Percentiles rank a stretch among this genome's conserved stretches.
These are phyloP conservation scores for Cutaneotrichosporon dermatis DNA, from an alignment of 1,284 basidiomycete species.

Conservation along the genomic window DNA sequence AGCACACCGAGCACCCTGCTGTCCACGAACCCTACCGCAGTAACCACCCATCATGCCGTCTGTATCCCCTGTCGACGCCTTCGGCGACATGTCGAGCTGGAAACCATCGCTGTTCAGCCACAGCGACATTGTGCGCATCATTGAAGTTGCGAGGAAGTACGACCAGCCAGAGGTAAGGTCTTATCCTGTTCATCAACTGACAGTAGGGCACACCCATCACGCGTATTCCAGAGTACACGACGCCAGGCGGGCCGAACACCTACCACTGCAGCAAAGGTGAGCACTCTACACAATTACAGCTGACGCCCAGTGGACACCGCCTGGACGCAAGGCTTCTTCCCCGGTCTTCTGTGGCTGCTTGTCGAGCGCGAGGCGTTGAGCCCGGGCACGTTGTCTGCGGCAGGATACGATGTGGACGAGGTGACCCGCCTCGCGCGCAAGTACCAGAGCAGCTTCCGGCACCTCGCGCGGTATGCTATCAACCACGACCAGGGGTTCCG, in stretches of 20 bases:
- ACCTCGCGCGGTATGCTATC: constrained; percentile 22
- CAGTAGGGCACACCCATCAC: constrained; percentile 16
- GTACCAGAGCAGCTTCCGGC: constrained; percentile 32
- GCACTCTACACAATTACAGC: too few relatives aligned
- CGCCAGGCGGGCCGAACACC: constrained; percentile 27
- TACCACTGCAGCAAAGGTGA: constrained; percentile 28
- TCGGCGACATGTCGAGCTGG: background rate
- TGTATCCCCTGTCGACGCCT: background rate
- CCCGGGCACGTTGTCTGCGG: constrained; percentile 16
- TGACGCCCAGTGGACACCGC: constrained; percentile 13
- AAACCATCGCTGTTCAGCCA: constrained; percentile 10
- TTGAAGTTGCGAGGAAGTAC: constrained; percentile 38
- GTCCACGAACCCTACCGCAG: too few relatives aligned
- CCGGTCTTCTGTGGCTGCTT: constrained; percentile 36
- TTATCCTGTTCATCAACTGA: background rate
- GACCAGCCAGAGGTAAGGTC: constrained; percentile 20
- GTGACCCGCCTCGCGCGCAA: constrained; percentile 27
- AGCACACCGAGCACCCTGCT: too few relatives aligned
- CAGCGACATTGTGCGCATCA: constrained; percentile 25
- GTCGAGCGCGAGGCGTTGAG: constrained; percentile 29
- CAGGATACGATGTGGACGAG: constrained; percentile 24
- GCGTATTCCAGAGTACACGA: constrained; percentile 35
- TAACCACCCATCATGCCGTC: background rate
- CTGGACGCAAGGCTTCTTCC: constrained; percentile 43
- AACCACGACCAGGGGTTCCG: constrained; percentile 45